Base-by-base conservation (phyloP, 257 asterid species). In the Verbena officinalis region DNA sequence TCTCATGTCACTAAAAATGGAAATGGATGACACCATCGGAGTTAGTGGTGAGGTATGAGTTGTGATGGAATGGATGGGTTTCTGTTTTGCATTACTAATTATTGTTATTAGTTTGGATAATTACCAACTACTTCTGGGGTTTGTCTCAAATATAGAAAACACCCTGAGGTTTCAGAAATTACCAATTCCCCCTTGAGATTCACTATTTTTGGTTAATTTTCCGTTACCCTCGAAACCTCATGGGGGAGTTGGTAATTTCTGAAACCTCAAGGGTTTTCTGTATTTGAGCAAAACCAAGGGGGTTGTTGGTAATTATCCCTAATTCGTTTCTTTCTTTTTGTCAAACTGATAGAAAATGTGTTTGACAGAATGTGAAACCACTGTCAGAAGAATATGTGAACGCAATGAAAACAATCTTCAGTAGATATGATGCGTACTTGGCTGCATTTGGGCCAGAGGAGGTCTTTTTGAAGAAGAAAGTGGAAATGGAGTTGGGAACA, bases 401-500 rank as follows among this genome's bases (percentile, higher is more conserved):
- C 64, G 99, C 98, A 52, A 56, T 88, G 71, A 72, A 67, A 51
- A 87, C 92, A 34, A 51, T 86, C 75, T 83, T 84, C 58, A 73
- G 78, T 24, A 87, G 96, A 49, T 91, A 88, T 77, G 80, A 72
- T 36, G 77, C 83, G 20, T 94, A 88, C 75, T 54, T 94, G 83
- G 86, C 83, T 27, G 80, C 98, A 19, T 94, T 94, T 81, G 95
- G 90, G 68, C 96, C 91, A 20, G 84, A 88, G 36, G 99, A 94
- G 82, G 79, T 23, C 46, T 94, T 86, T 72, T 81, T 94, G 77
- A 94, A 84, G 85, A 90, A 94, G 91, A 94, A 94, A 71, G 96
- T 94, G 62, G 99, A 94, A 81, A 75, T 55, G 55, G 99, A 94
- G 74, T 59, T 94, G 78, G 99, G 98, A 55, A 68, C 96, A 56